These are phyloP conservation scores for Lecanosticta acicola DNA, from an alignment of 2,329 filamentous ascomycete genomes.

Conservation along the genomic window DNA sequence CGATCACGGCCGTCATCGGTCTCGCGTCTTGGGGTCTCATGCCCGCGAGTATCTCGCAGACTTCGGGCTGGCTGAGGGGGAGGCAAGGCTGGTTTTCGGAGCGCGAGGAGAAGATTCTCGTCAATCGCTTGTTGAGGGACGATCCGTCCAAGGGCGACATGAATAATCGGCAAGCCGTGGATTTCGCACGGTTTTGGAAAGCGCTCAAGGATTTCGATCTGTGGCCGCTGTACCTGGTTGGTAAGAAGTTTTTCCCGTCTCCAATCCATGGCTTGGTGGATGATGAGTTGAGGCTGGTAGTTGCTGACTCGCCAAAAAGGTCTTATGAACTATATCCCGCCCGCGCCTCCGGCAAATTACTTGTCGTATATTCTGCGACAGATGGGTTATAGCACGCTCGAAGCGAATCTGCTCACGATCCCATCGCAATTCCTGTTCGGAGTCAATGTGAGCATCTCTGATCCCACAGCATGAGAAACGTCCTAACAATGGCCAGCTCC, in stretches of 20 bases:
- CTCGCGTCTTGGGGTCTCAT: slow-evolving; percentile 34
- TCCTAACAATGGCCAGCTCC: slow-evolving; percentile 34
- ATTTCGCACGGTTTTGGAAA: slow-evolving; percentile 35
- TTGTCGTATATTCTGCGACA: slow-evolving; percentile 45
- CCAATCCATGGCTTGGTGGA: not conserved
- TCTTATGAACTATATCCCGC: slow-evolving; percentile 45
- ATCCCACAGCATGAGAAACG: not conserved
- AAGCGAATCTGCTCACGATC: slow-evolving; percentile 61
- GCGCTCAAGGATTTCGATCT: slow-evolving; percentile 34
- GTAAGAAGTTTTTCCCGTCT: not conserved
- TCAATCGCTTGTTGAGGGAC: slow-evolving; percentile 57
- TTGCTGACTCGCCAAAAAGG: slow-evolving; percentile 2
- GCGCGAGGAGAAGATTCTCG: slow-evolving; percentile 60
- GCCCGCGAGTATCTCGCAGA: slow-evolving; percentile 55
- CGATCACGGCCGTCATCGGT: slow-evolving; percentile 27
- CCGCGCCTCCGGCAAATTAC: slow-evolving; percentile 47
- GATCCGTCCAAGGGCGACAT: slow-evolving; percentile 52
- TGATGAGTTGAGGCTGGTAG: not conserved
- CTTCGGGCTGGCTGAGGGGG: slow-evolving; percentile 58
- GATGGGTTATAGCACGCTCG: slow-evolving; percentile 47
- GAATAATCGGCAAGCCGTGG: slow-evolving; percentile 54
- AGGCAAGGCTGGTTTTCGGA: slow-evolving; percentile 52
- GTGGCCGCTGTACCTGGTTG: slow-evolving; percentile 32
- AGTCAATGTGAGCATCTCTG: slow-evolving; percentile 13
- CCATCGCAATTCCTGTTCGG: slow-evolving; percentile 31